Evolutionary conservation across 345 rosid genomes (phyloP).

Genomic region (Raphanus raphanistrum): DNA sequence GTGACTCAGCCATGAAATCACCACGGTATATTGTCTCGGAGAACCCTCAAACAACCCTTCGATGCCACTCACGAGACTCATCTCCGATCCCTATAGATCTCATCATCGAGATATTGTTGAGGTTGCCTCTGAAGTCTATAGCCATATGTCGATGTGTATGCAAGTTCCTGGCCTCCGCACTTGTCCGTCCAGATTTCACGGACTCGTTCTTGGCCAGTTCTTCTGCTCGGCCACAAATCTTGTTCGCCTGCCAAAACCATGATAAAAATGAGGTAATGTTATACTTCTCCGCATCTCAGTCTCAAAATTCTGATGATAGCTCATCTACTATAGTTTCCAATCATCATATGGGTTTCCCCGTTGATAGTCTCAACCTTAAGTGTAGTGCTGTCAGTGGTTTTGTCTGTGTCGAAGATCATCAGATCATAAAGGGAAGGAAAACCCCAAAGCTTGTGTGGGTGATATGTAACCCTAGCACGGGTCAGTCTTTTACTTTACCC

Average conservation of each 20-base stretch:
- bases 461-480: background rate
- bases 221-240: background rate
- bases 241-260: background rate
- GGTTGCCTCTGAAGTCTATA: background rate
- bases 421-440: background rate
- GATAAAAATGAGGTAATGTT: background rate
- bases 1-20: background rate
- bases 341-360: background rate
- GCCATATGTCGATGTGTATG: background rate
- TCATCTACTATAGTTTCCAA: background rate
- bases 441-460: background rate
- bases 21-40: background rate
- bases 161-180: background rate
- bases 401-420: background rate
- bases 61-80: background rate
- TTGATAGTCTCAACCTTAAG: background rate
- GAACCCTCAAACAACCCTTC: background rate
- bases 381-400: background rate
- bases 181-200: background rate
- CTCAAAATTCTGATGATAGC: background rate
- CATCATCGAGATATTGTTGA: background rate
- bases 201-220: background rate
- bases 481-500: background rate
- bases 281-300: background rate
- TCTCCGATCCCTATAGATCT: background rate